Base-by-base conservation (phyloP, 164 flowering plant species). In the Umbilicus rupestris region DNA sequence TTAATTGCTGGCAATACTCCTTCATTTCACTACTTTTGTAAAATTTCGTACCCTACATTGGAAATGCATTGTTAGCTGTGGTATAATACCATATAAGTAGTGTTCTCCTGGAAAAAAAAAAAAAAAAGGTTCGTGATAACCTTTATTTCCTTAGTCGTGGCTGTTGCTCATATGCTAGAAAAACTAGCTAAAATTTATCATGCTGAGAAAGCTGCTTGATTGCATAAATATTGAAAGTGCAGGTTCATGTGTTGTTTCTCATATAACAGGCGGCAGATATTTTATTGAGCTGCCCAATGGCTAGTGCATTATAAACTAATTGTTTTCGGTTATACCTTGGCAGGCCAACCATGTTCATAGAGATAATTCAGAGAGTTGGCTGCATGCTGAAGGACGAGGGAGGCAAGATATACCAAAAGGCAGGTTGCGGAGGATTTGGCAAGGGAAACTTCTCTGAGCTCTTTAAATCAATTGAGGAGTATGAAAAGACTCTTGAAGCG, bases 401-500 rank as follows among this genome's bases (percentile, higher is more conserved):
- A 20, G 96, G 93, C 37, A 80, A 78, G 67, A 60, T 47, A 3
- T 87, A 78, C 70, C 97, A 91, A 69, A 89, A 85, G 64, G 90
- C 87, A 11, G 97, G 90, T 0, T 91, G 97, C 69, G 97, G 97
- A 49, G 96, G 97, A 3, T 91, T 91, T 72, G 97, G 97, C 24
- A 91, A 91, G 69, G 97, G 97, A 7, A 89, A 89, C 76, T 88
- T 91, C 69, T 87, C 94, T 0, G 96, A 83, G 77, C 90, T 91
- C 58, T 91, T 89, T 78, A 91, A 85, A 67, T 89, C 97, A 68
- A 87, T 91, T 24, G 97, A 91, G 70, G 96, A 91, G 44, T 91
- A 84, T 39, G 97, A 91, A 82, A 91, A 91, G 78, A 84, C 84
- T 19, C 87, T 91, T 10, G 97, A 81, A 74, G 83, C 88, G 50